A percentile compares a stretch with the other conserved stretches of the same genome.
phyloP scores from a whole-genome alignment of 352 stramenopile genomes.

The Phytopythium boreale region DNA sequence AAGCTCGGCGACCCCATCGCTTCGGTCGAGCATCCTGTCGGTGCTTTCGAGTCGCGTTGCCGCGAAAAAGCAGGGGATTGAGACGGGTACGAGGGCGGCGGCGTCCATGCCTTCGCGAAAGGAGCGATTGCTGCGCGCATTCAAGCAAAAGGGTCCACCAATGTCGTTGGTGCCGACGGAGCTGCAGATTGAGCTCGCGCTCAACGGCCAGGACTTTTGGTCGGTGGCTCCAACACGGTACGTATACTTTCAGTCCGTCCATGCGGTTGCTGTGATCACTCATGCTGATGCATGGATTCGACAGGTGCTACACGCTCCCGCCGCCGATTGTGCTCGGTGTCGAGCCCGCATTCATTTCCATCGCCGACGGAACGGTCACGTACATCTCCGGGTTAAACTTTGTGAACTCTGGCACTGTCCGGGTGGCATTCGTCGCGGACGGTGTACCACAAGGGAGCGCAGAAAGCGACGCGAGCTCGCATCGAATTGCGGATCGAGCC shows the following conservation, averaged over 20 bases:
- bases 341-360: constrained; percentile 39
- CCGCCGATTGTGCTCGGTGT: constrained; percentile 34
- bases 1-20: not conserved
- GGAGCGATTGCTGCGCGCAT: constrained; percentile 49
- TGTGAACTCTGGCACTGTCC: constrained; percentile 31
- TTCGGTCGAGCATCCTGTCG: constrained; percentile 53
- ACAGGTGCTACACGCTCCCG: constrained; percentile 29
- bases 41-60: constrained; percentile 32
- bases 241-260: not conserved
- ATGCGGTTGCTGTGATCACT: not conserved
- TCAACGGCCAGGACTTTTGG: constrained; percentile 71
- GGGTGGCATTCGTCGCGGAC: constrained; percentile 40
- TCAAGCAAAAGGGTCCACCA: constrained; percentile 27
- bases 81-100: not conserved
- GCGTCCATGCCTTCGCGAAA: constrained; percentile 22
- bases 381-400: constrained; percentile 54
- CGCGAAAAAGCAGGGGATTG: constrained; percentile 7
- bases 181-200: constrained; percentile 45
- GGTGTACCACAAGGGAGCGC: not conserved
- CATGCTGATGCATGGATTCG: not conserved
- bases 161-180: constrained; percentile 43
- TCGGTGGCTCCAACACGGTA: constrained; percentile 31
- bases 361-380: constrained; percentile 36
- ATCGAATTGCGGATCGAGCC: constrained; percentile 2
- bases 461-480: not conserved